Base-by-base conservation (phyloP, 805 yeast species). In the Candida tibetensis region DNA sequence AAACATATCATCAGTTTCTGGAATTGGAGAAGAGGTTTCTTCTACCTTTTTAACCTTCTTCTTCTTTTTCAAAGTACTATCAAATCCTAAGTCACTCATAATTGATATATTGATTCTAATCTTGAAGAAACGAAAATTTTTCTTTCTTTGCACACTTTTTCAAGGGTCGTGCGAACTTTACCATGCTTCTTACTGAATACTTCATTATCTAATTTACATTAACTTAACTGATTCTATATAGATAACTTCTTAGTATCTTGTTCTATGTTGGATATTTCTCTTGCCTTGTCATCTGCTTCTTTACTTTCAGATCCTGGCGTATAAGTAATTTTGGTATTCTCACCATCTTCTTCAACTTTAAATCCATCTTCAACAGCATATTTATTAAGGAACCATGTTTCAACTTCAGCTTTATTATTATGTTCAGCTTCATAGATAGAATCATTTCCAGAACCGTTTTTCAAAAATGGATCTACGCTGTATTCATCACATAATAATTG, bases 361-460 rank as follows among this genome's bases (percentile, higher is more conserved):
- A 67, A 59, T 25, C 71, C 79, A 33, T 76, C 77, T 42, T 77
- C 82, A 31, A 85, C 77, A 31, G 86, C 83, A 51, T 72, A 91
- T 51, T 81, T 80, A 57, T 77, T 74, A 54, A 90, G 69, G 55
- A 87, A 76, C 66, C 80, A 90, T 28, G 77, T 81, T 47, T 87
- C 95, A 13, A 89, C 82, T 19, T 82, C 88, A 42, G 77, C 82
- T 52, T 82, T 77, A 34, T 78, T 80, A 49, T 80, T 84, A 48
- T 75, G 77, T 55, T 90, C 96, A 6, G 98, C 96, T 59, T 90
- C 97, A 57, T 68, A 90, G 41, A 91, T 81, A 1, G 86, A 74
- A 57, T 93, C 98, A 55, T 88, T 95, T 18, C 79, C 85, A 34
- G 81, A 76, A 8, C 65, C 54, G 64, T 93, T 93, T 60, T 82